phyloP scores from a whole-genome alignment of 345 rosid species.

The Syzygium jambos region DNA sequence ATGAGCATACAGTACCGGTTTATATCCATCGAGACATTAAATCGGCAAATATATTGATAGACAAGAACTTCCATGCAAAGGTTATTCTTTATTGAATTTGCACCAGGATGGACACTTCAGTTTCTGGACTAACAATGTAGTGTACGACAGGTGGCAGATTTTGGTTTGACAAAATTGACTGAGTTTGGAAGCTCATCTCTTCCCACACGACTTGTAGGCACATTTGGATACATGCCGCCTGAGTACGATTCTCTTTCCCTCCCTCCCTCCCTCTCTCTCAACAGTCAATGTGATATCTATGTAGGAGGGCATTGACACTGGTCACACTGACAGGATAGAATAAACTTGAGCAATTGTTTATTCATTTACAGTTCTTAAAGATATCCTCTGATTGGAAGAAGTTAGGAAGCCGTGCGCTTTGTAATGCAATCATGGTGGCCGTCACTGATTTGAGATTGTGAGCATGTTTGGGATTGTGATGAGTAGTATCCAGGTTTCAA shows the following conservation, averaged over 20 bases:
- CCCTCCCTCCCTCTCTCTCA: neutral
- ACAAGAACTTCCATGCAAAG: conserved; percentile 80
- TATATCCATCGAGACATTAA: conserved; percentile 95
- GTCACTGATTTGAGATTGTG: neutral
- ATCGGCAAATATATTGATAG: conserved; percentile 92
- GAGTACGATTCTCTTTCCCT: conserved; percentile 46
- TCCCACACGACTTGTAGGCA: conserved; percentile 78
- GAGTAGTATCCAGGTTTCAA: neutral
- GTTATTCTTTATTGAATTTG: conserved; percentile 14
- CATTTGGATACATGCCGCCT: conserved; percentile 99
- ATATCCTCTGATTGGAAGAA: neutral
- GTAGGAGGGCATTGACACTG: neutral
- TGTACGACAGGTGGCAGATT: conserved; percentile 78
- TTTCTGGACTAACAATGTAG: neutral
- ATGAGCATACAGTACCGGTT: conserved; percentile 97
- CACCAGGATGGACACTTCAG: neutral
- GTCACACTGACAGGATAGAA: neutral
- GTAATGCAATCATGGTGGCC: neutral
- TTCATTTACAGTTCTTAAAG: neutral
- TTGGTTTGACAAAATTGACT: conserved; percentile 83
- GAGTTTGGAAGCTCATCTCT: conserved; percentile 70
- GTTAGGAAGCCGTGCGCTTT: neutral
- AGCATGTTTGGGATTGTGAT: neutral
- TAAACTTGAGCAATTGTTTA: neutral
- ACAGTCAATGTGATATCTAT: neutral